Percentiles rank a stretch among this genome's conserved stretches.
Evolutionary conservation across 768 basidiomycete genomes (phyloP).

Genomic region (Leccinellum albellum): DNA sequence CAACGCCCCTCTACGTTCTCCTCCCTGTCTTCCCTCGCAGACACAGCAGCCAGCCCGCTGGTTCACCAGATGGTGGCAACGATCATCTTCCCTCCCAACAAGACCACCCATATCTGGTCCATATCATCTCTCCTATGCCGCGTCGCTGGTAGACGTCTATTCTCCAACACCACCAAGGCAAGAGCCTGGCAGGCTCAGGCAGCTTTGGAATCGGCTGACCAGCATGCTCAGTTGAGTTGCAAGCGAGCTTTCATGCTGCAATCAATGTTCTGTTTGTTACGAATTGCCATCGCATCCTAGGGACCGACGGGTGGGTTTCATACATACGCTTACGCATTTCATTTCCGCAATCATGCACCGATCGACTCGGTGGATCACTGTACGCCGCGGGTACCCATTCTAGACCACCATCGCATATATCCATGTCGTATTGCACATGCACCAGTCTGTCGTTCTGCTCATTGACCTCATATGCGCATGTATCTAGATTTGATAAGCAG

Average conservation of each 20-base stretch:
- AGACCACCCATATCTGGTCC: slow-evolving; percentile 32
- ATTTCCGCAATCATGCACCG: slow-evolving; percentile 15
- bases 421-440: slow-evolving; percentile 13
- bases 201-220: slow-evolving; percentile 26
- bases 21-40: slow-evolving; percentile 13
- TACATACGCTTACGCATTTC: slow-evolving; percentile 4
- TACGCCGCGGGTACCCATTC: slow-evolving; percentile 25
- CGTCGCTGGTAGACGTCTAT: slow-evolving; percentile 31
- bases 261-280: not conserved
- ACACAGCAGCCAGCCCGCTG: slow-evolving; percentile 12
- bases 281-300: not conserved
- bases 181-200: slow-evolving; percentile 25
- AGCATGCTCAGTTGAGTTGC: slow-evolving; percentile 15
- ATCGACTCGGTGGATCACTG: slow-evolving; percentile 17
- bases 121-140: slow-evolving; percentile 26
- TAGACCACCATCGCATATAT: slow-evolving; percentile 13
- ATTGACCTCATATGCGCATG: slow-evolving; percentile 10
- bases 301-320: not conserved
- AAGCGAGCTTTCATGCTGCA: slow-evolving; percentile 1
- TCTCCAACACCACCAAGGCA: slow-evolving; percentile 12
- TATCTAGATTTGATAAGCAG: slow-evolving; percentile 12
- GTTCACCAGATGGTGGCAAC: slow-evolving; percentile 30
- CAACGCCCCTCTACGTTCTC: slow-evolving; percentile 11
- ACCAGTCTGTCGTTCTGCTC: slow-evolving; percentile 8
- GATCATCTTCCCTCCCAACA: slow-evolving; percentile 11